These are phyloP conservation scores for Brasenia schreberi DNA, from an alignment of 164 flowering plant genomes.

Conservation along the genomic window DNA sequence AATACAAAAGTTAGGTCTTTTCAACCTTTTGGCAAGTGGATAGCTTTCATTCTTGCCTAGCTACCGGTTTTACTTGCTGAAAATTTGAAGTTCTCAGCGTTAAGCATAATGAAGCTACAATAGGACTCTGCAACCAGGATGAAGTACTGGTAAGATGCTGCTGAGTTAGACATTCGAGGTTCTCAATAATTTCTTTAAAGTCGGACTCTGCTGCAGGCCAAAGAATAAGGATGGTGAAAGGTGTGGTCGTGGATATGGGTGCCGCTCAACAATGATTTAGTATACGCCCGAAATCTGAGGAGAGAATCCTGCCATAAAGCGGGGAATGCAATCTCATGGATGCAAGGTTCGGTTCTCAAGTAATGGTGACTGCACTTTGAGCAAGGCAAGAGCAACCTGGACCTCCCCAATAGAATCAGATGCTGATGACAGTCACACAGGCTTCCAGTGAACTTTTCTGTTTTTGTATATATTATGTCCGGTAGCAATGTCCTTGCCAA, in stretches of 20 bases:
- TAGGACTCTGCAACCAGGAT: too few relatives aligned
- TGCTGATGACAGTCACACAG: conserved; percentile 23
- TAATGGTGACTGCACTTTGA: conserved; percentile 46
- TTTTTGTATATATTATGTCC: conserved; percentile 28
- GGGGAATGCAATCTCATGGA: conserved; percentile 81
- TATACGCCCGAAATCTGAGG: conserved; percentile 52
- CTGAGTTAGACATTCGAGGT: too few relatives aligned
- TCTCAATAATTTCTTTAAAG: too few relatives aligned
- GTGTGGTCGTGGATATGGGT: conserved; percentile 21
- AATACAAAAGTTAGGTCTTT: too few relatives aligned
- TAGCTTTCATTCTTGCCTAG: too few relatives aligned
- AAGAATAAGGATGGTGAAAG: conserved; percentile 29
- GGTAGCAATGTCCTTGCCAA: conserved; percentile 26
- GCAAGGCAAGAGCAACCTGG: conserved; percentile 12
- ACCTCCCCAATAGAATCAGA: conserved; percentile 25
- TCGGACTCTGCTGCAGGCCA: too few relatives aligned
- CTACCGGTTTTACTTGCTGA: too few relatives aligned
- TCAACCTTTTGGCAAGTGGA: too few relatives aligned
- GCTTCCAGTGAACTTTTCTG: conserved; percentile 46
- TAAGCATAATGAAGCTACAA: too few relatives aligned
- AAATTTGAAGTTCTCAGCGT: too few relatives aligned
- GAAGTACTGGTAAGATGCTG: too few relatives aligned
- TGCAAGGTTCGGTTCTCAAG: conserved; percentile 70
- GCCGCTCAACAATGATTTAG: conserved; percentile 32
- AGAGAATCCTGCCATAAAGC: conserved; percentile 68